phyloP scores from a whole-genome alignment of 306 rosid genomes.

The Dalbergia cochinchinensis region DNA sequence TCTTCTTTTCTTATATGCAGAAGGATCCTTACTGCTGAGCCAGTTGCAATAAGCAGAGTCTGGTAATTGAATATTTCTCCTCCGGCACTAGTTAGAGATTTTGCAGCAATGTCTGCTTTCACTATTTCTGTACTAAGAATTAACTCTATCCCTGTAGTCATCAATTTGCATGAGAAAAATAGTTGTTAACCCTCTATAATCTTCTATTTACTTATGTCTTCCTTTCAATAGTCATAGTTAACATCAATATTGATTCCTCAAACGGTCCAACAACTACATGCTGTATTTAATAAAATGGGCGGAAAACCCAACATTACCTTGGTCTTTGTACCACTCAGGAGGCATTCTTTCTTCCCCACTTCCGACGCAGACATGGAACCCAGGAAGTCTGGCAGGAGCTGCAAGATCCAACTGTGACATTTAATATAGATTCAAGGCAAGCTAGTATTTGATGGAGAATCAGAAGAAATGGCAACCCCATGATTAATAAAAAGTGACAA shows the following conservation, averaged over 20 bases:
- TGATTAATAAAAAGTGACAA: constrained; percentile 11
- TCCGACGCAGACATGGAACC: constrained; percentile 91
- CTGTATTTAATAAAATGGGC: constrained; percentile 18
- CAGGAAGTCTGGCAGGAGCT: constrained; percentile 99
- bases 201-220: constrained; percentile 13
- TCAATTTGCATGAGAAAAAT: constrained; percentile 42
- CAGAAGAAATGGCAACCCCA: constrained; percentile 2
- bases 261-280: constrained; percentile 14
- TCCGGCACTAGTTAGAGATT: constrained; percentile 68
- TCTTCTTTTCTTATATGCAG: constrained; percentile 2
- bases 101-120: constrained; percentile 78
- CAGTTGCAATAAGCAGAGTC: constrained; percentile 86
- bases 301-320: constrained; percentile 62
- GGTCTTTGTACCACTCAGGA: constrained; percentile 91
- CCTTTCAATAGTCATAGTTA: background rate
- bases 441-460: constrained; percentile 10
- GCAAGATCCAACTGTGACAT: constrained; percentile 50
- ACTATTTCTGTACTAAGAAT: constrained; percentile 87
- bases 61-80: constrained; percentile 78
- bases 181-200: constrained; percentile 4
- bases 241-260: background rate
- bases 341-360: constrained; percentile 93
- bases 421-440: constrained; percentile 28
- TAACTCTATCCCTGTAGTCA: constrained; percentile 83
- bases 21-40: constrained; percentile 76